These are phyloP conservation scores for Colletotrichum eremochloae DNA, from an alignment of 2,329 filamentous ascomycete species.

Conservation along the genomic window DNA sequence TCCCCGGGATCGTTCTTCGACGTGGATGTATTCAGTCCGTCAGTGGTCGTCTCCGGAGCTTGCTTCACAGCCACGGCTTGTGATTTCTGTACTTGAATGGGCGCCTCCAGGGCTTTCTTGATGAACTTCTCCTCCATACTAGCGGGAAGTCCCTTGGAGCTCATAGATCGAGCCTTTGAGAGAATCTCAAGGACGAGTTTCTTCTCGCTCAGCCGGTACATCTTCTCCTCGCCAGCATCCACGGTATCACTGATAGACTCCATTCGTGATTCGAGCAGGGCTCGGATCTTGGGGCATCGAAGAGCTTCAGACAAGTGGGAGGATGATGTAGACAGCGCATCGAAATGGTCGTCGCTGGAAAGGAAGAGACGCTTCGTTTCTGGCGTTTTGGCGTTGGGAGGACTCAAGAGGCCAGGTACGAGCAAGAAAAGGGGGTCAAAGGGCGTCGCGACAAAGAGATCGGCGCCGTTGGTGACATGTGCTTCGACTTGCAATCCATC, in stretches of 20 bases:
- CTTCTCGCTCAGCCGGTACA: slow-evolving; percentile 83
- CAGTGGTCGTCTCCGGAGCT: slow-evolving; percentile 9
- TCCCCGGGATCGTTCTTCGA: slow-evolving; percentile 52
- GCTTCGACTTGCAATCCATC: slow-evolving; percentile 43
- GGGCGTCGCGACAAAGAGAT: slow-evolving; percentile 86
- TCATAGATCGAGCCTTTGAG: slow-evolving; percentile 79
- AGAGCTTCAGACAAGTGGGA: slow-evolving; percentile 72
- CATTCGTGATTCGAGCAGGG: slow-evolving; percentile 74
- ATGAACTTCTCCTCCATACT: slow-evolving; percentile 92
- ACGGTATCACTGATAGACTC: slow-evolving; percentile 82
- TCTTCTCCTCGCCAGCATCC: slow-evolving; percentile 84
- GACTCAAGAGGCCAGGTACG: slow-evolving; percentile 75
- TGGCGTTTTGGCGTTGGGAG: slow-evolving; percentile 57
- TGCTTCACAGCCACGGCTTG: slow-evolving; percentile 55
- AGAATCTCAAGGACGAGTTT: slow-evolving; percentile 78
- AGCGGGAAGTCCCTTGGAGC: slow-evolving; percentile 73
- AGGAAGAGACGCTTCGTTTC: slow-evolving; percentile 74
- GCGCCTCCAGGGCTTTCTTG: slow-evolving; percentile 79
- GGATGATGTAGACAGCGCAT: slow-evolving; percentile 68
- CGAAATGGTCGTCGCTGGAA: slow-evolving; percentile 78
- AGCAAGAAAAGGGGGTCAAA: slow-evolving; percentile 89
- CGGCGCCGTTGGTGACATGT: slow-evolving; percentile 72
- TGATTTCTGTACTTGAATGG: slow-evolving; percentile 76
- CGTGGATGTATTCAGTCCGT: slow-evolving; percentile 47
- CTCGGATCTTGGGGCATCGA: slow-evolving; percentile 60